Percentiles rank a stretch among this genome's conserved stretches.
Evolutionary conservation across 805 yeast genomes (phyloP).

Genomic region (Yamadazyma kitorensis): DNA sequence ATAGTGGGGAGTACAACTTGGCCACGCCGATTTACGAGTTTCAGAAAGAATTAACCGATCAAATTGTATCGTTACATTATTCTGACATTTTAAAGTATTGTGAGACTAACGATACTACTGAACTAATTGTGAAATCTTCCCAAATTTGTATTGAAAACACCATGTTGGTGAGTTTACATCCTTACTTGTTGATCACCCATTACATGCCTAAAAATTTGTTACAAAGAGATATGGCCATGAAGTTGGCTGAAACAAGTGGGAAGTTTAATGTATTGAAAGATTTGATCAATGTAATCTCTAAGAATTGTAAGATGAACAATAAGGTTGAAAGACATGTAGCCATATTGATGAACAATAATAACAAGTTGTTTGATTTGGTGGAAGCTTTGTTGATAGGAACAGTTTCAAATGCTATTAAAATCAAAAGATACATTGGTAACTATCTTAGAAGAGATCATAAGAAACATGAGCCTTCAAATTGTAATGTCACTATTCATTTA

Average conservation of each 20-base stretch:
- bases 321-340: slow-evolving; percentile 48
- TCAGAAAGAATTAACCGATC: slow-evolving; percentile 87
- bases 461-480: slow-evolving; percentile 13
- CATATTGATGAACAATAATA: slow-evolving; percentile 65
- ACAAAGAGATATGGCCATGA: slow-evolving; percentile 66
- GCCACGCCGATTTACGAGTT: slow-evolving; percentile 84
- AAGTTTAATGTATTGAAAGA: slow-evolving; percentile 73
- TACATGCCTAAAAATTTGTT: slow-evolving; percentile 78
- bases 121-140: slow-evolving; percentile 69
- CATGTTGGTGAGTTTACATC: slow-evolving; percentile 82
- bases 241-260: slow-evolving; percentile 77
- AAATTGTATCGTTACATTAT: slow-evolving; percentile 86
- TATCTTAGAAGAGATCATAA: slow-evolving; percentile 16
- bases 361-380: slow-evolving; percentile 61
- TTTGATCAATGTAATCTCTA: slow-evolving; percentile 53
- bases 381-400: slow-evolving; percentile 71
- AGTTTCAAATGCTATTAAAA: slow-evolving; percentile 32
- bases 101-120: slow-evolving; percentile 52
- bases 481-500: slow-evolving; percentile 33
- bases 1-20: slow-evolving; percentile 64
- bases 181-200: slow-evolving; percentile 79
- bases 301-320: slow-evolving; percentile 3
- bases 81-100: slow-evolving; percentile 86
- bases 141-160: slow-evolving; percentile 73
- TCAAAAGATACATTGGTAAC: slow-evolving; percentile 57